Conservation (phyloP, 1,284 basidiomycete species). For the Baeospora myosura region DNA sequence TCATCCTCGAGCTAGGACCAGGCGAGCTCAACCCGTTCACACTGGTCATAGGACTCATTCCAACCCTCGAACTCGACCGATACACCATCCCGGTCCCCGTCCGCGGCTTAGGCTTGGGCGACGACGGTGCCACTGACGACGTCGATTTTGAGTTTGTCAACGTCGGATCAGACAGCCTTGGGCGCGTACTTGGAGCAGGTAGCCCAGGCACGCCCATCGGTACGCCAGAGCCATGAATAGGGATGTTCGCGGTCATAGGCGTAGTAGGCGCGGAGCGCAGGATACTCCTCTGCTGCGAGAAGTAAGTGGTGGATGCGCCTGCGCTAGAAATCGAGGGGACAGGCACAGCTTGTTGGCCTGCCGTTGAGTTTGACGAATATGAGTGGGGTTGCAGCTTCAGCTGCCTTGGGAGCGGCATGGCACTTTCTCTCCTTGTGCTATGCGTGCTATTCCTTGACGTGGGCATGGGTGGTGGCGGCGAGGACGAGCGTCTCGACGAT, state of each 20-base stretch:
- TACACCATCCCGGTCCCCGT: conserved; percentile 69
- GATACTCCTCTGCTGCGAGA: not conserved
- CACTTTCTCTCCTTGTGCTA: not conserved
- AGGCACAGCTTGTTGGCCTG: conserved; percentile 27
- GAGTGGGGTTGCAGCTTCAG: conserved; percentile 17
- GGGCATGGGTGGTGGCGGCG: not conserved
- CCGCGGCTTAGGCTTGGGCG: conserved; percentile 42
- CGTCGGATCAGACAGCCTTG: too few species aligned
- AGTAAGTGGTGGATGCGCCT: conserved; percentile 5
- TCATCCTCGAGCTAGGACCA: too few species aligned
- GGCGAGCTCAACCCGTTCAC: too few species aligned
- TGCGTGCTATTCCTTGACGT: not conserved
- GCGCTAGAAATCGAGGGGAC: conserved; percentile 19
- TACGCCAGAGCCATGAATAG: conserved; percentile 3
- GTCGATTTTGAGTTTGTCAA: too few species aligned
- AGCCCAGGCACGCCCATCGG: too few species aligned
- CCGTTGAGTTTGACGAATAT: conserved; percentile 3
- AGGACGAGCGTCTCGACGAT: not conserved
- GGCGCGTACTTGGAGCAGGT: too few species aligned
- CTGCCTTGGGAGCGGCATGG: conserved; percentile 10
- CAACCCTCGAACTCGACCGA: conserved; percentile 29
- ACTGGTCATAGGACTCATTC: conserved; percentile 4
- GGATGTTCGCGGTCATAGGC: conserved; percentile 10
- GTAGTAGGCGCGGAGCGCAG: not conserved
- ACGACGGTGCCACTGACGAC: too few species aligned